Evolutionary conservation across 495 filamentous ascomycete species (phyloP).

Genomic region (Hypoxylon crocopeplum): DNA sequence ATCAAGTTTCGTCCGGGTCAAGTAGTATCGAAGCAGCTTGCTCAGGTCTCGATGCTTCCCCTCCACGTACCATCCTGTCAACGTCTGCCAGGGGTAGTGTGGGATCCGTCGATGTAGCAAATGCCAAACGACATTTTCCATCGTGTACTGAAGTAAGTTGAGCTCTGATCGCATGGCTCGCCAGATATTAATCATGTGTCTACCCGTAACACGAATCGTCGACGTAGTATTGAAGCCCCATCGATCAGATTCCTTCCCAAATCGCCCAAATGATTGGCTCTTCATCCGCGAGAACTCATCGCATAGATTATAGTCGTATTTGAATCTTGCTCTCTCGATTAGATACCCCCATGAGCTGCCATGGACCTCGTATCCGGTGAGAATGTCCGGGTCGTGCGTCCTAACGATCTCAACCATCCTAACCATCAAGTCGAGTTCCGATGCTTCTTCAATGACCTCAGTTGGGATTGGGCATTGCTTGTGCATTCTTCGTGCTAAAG

Average conservation of each 20-base stretch:
- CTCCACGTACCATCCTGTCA: slow-evolving; percentile 83
- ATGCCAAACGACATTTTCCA: slow-evolving; percentile 97
- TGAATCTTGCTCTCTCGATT: slow-evolving; percentile 83
- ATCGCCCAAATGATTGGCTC: slow-evolving; percentile 76
- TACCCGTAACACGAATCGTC: slow-evolving; percentile 83
- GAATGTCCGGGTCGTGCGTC: slow-evolving; percentile 84
- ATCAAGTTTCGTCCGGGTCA: slow-evolving; percentile 78
- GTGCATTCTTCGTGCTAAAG: slow-evolving; percentile 57
- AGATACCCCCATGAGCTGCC: slow-evolving; percentile 93
- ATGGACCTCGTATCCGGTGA: slow-evolving; percentile 96
- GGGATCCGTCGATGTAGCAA: slow-evolving; percentile 89
- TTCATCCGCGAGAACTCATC: slow-evolving; percentile 91
- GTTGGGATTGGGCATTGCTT: slow-evolving; percentile 55
- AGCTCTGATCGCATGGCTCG: slow-evolving; percentile 91
- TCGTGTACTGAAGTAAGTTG: slow-evolving; percentile 88
- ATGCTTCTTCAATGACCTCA: slow-evolving; percentile 73
- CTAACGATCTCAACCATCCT: slow-evolving; percentile 87
- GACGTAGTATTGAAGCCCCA: slow-evolving; percentile 95
- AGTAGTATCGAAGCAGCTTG: slow-evolving; percentile 81
- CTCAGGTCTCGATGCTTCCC: slow-evolving; percentile 69
- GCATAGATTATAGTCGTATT: slow-evolving; percentile 89
- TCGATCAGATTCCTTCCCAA: slow-evolving; percentile 82
- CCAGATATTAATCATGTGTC: slow-evolving; percentile 98
- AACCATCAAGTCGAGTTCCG: slow-evolving; percentile 84
- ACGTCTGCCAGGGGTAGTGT: slow-evolving; percentile 77